A percentile compares a stretch with the other conserved stretches of the same genome.
phyloP scores from a whole-genome alignment of 306 rosid species.

The Glycine latifolia region DNA sequence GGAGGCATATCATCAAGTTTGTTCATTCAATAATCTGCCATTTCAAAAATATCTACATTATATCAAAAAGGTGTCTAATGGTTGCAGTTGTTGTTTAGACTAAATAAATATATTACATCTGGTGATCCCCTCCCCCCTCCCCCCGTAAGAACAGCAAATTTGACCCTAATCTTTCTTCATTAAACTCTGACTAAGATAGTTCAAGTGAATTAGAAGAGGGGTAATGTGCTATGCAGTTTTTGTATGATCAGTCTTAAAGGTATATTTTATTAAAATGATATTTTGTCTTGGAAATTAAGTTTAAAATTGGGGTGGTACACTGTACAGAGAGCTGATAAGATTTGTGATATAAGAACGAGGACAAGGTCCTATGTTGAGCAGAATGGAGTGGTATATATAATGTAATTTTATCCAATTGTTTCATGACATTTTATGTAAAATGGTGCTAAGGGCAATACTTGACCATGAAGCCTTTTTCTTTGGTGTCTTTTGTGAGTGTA shows the following conservation, averaged over 20 bases:
- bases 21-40: slow-evolving; percentile 27
- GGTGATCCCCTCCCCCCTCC: neutral
- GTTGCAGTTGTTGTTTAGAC: slow-evolving; percentile 3
- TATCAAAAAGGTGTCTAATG: slow-evolving; percentile 27
- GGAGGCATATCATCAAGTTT: slow-evolving; percentile 16
- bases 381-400: slow-evolving; percentile 7
- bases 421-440: neutral
- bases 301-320: slow-evolving; percentile 21
- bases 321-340: slow-evolving; percentile 12
- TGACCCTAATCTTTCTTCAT: slow-evolving; percentile 12
- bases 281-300: slow-evolving; percentile 19
- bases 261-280: slow-evolving; percentile 20
- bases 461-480: neutral
- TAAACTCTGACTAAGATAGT: slow-evolving; percentile 16
- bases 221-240: slow-evolving; percentile 30
- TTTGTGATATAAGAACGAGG: slow-evolving; percentile 37
- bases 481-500: neutral
- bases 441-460: neutral
- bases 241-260: neutral
- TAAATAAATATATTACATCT: slow-evolving; percentile 5
- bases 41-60: slow-evolving; percentile 38
- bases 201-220: slow-evolving; percentile 20
- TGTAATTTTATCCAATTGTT: neutral
- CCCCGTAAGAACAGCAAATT: neutral
- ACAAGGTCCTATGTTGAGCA: slow-evolving; percentile 8